Evolutionary conservation across 2,329 filamentous ascomycete species (phyloP).

Genomic region (Pseudomassariella vexata): DNA sequence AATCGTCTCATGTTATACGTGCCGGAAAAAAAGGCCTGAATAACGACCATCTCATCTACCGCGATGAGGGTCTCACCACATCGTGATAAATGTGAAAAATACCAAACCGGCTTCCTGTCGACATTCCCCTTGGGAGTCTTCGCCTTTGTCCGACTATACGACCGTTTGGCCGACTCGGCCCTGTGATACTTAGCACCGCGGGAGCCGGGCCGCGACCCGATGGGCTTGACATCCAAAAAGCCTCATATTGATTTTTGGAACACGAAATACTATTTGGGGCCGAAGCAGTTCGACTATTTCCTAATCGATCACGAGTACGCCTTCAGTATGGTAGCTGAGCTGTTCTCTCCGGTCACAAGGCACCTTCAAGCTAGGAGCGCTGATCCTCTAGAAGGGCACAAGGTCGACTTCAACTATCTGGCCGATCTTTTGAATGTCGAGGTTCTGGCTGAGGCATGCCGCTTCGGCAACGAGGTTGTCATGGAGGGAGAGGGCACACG

Average conservation of each 20-base stretch:
- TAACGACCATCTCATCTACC: constrained; percentile 47
- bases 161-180: constrained; percentile 47
- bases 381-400: constrained; percentile 44
- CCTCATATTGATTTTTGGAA: constrained; percentile 59
- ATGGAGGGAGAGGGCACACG: constrained; percentile 52
- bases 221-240: constrained; percentile 51
- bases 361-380: constrained; percentile 39
- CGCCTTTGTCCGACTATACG: constrained; percentile 55
- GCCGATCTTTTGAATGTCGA: constrained; percentile 52
- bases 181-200: constrained; percentile 48
- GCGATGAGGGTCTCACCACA: constrained; percentile 42
- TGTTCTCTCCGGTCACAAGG: constrained; percentile 54
- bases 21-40: constrained; percentile 44
- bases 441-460: constrained; percentile 53
- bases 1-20: constrained; percentile 57
- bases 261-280: constrained; percentile 56
- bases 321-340: constrained; percentile 52
- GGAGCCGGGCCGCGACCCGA: constrained; percentile 50
- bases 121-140: constrained; percentile 60
- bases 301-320: constrained; percentile 47
- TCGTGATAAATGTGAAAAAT: constrained; percentile 50
- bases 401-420: constrained; percentile 54
- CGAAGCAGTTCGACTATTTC: constrained; percentile 49
- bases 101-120: constrained; percentile 53
- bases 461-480: constrained; percentile 54